Conservation (phyloP, 2,329 filamentous ascomycete species). For the Pseudogymnoascus sp. region DNA sequence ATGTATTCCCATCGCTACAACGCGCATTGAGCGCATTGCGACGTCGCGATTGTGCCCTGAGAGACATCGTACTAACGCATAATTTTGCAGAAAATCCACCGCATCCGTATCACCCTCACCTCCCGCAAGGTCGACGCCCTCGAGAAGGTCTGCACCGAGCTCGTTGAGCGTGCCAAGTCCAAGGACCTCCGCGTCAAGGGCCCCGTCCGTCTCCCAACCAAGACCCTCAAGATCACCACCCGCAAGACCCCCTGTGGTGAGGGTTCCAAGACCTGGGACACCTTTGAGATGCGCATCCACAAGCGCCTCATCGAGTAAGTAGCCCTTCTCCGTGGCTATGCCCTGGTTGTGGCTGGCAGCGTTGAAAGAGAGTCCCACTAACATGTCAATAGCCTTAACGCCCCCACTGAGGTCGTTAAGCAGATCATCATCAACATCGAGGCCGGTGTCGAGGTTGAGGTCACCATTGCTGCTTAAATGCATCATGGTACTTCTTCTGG, state of each 20-base stretch:
- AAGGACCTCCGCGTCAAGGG: constrained; percentile 99
- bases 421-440: constrained; percentile 96
- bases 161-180: constrained; percentile 95
- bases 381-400: constrained; percentile 60
- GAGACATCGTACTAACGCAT: constrained; percentile 3
- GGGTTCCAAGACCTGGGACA: constrained; percentile 99
- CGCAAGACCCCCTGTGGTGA: constrained; percentile 99
- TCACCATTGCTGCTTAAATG: constrained; percentile 76
- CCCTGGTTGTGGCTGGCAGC: not conserved
- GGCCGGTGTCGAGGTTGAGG: constrained; percentile 87
- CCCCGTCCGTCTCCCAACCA: constrained; percentile 94
- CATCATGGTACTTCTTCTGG: constrained; percentile 5
- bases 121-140: constrained; percentile 89
- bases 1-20: constrained; percentile 33
- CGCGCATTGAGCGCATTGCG: not conserved
- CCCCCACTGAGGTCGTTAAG: constrained; percentile 96
- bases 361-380: constrained; percentile 18
- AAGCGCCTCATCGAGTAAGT: constrained; percentile 92
- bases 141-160: constrained; percentile 97
- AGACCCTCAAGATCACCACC: constrained; percentile 87
- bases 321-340: not conserved
- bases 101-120: constrained; percentile 97
- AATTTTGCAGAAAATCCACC: constrained; percentile 71
- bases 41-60: not conserved
- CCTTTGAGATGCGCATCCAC: constrained; percentile 98